Evolutionary conservation across 495 filamentous ascomycete genomes (phyloP), one percentile per base, ranked within the genome.

Genomic region (Friedmanniomyces simplex): DNA sequence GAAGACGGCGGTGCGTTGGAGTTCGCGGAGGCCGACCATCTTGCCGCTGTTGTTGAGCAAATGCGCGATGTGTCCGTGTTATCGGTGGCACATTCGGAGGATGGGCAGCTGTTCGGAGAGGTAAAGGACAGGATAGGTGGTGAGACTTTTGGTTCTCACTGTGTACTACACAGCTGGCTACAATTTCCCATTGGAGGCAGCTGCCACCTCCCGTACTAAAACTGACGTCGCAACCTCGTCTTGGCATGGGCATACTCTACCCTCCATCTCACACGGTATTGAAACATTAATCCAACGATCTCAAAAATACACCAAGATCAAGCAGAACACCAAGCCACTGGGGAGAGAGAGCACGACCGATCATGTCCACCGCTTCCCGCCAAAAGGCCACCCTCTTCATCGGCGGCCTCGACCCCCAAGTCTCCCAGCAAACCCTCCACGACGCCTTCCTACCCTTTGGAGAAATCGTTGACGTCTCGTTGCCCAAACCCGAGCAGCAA

Each of bases 391-490:
- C 93, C 30, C 74, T 98, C 59, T 94, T 93, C 66, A 84, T 97
- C 52, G 90, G 91, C 52, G 91, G 91, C 41, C 81, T 98, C 24
- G 85, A 93, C 61, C 82, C 85, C 56, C 76, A 82, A 24, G 88
- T 95, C 46, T 90, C 84, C 13, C 69, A 77, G 22, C 75, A 80
- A 30, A 85, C 82, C 42, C 77, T 98, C 46, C 84, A 91, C 46
- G 87, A 91, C 63, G 89, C 90, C 36, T 99, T 99, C 75, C 77
- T 97, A 28, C 94, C 94, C 0, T 99, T 99, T 66, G 93, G 93
- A 61, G 89, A 95, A 66, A 87, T 99, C 58, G 81, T 85, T 52
- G 89, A 95, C 65, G 82, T 98, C 57, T 85, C 87, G 14, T 74
- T 98, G 22, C 93, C 93, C 30, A 89, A 88, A 67, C 85, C 93